Base-by-base conservation (phyloP, 2,329 filamentous ascomycete species). In the Arthrobotrys conoides region DNA sequence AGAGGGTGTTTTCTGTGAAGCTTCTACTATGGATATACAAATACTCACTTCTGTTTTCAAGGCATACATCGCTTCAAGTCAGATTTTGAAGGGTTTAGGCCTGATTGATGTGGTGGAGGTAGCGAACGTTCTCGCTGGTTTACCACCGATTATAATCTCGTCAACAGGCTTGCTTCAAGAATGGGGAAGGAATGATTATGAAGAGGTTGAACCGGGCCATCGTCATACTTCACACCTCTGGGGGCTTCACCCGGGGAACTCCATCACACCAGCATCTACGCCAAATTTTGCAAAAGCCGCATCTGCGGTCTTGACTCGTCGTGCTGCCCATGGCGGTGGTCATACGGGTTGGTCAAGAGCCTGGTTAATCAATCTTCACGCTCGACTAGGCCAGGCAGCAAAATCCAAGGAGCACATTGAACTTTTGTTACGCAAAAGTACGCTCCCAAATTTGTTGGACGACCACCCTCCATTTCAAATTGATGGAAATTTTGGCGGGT, bases 311-410 rank as follows among this genome's bases (percentile, higher is more conserved):
- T 82, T 83, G 1, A 79, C 82, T 18, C 75, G 82, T 2, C 83
- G 83, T n/a, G 84, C 83, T 6, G 80, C 82, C n/a, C 81, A 85
- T 55, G 85, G 85, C 9, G 85, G 86, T 3, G 87, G 86, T 0
- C 85, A 87, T 65, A 88, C 87, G 0, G 87, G 87, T 0, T 88
- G 87, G 87, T 87, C 86, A 3, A 84, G 86, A 16, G 86, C 86
- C 4, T 88, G 87, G 87, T 82, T 86, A 0, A 83, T 88, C n/a
- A 87, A 86, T 48, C 82, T 88, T 46, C 86, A 86, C 65, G 87
- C 87, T 12, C 84, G 87, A 0, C 82, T 88, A 2, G 83, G 84
- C 10, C 84, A 86, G 71, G 81, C 81, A 2, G 83, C 84, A 44
- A 83, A 84, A 44, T 84, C 84, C 67, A 80, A 83, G 44, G 80